Base-by-base conservation (phyloP, 352 stramenopile species). In the Globisporangium recalcitrans region DNA sequence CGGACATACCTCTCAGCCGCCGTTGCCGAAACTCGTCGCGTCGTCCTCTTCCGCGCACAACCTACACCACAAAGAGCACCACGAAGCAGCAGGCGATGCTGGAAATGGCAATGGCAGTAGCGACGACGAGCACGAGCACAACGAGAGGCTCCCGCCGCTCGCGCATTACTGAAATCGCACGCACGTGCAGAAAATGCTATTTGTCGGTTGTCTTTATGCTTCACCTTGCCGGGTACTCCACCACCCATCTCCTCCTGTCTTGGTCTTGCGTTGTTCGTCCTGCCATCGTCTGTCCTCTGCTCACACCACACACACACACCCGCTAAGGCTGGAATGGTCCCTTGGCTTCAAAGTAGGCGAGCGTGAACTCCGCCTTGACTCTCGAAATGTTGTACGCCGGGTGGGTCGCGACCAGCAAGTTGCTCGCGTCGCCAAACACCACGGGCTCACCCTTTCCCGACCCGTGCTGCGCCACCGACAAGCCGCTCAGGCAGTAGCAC, bases 401-500 rank as follows among this genome's bases (percentile, higher is more conserved):
- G 64, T 98, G 90, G 4, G 90, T 98, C 44, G 68, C 71, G 13
- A 71, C 69, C 16, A 98, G 32, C 29, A 94, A 60, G 63, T 97
- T 97, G 53, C 74, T 70, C 7, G 65, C 54, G 48, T 82, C 70
- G 51, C 84, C 82, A 27, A 83, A 65, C 3, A 93, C 78, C 1
- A 87, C 64, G 0, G 82, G 78, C 10, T 65, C 67, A 3, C 63
- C 58, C 16, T 52, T 46, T 22, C 69, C 72, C 26, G 79, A 71
- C 51, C 87, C 80, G 63, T 98, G 88, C 76, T 99, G 96, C 3
- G 92, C 79, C 40, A 98, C 77, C 9, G 93, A 98, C 24, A 99
- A 72, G 2, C 97, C 97, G 64, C 88, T 98, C 16, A 99, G 75
- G 65, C 97, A 98, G 82, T 99, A 99, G 75, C 96, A 99, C 24